Conservation (phyloP, 352 stramenopile genomes). For the Pythium pectinolyticum region DNA sequence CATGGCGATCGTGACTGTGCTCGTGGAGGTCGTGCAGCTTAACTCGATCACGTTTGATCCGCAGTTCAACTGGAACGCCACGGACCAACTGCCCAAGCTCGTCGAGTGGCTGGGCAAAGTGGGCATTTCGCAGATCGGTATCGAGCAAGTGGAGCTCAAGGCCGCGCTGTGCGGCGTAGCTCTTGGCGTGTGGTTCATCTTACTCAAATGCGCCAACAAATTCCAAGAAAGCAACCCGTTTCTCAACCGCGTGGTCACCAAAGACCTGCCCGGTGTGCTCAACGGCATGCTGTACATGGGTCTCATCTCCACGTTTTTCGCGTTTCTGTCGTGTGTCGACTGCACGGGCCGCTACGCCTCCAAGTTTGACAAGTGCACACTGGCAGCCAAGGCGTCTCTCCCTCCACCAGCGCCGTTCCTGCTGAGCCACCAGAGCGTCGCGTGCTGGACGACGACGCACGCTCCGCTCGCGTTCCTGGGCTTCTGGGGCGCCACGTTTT, state of each 20-base stretch:
- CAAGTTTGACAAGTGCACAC: constrained; percentile 22
- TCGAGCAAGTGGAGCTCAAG: constrained; percentile 43
- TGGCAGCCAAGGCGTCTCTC: not conserved
- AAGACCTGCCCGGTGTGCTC: constrained; percentile 50
- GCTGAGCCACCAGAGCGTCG: constrained; percentile 40
- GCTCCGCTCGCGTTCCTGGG: constrained; percentile 51
- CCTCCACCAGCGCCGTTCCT: constrained; percentile 34
- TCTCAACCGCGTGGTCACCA: constrained; percentile 54
- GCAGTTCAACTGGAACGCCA: constrained; percentile 50
- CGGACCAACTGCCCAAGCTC: constrained; percentile 44
- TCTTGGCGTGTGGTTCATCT: constrained; percentile 44
- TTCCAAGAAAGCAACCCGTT: constrained; percentile 57
- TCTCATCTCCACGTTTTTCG: constrained; percentile 62
- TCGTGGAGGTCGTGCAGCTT: constrained; percentile 57
- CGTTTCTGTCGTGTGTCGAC: constrained; percentile 51
- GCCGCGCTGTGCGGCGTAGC: constrained; percentile 28
- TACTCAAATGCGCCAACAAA: constrained; percentile 71
- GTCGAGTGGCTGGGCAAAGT: constrained; percentile 39
- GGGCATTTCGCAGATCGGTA: constrained; percentile 43
- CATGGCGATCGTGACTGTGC: constrained; percentile 39
- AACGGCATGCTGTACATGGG: constrained; percentile 62
- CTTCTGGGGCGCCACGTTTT: constrained; percentile 58
- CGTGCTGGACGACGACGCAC: constrained; percentile 46
- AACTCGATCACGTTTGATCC: constrained; percentile 60
- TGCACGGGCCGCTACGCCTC: constrained; percentile 24